Conservation (phyloP, 2,329 filamentous ascomycete genomes). For the Albophoma yamanashiensis region DNA sequence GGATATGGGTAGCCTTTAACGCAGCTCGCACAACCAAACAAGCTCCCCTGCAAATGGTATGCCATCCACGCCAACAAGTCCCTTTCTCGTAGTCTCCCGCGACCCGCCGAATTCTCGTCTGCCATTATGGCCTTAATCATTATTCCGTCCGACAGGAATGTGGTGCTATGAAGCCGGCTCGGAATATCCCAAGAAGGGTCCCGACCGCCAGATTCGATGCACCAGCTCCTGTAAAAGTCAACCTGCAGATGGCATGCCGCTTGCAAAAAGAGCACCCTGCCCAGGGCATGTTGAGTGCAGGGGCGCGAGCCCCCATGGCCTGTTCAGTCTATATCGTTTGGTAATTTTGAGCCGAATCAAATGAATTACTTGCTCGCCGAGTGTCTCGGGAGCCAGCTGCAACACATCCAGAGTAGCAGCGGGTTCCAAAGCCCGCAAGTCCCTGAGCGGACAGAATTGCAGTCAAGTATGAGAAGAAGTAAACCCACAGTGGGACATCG, state of each 20-base stretch:
- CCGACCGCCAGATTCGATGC: neutral
- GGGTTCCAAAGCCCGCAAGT: neutral
- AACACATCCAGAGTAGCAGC: neutral
- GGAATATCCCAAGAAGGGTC: neutral
- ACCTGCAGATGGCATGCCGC: slow-evolving; percentile 14
- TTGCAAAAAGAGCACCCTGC: slow-evolving; percentile 19
- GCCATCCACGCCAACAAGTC: slow-evolving; percentile 3
- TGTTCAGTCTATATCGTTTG: slow-evolving; percentile 25
- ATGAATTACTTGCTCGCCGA: slow-evolving; percentile 8
- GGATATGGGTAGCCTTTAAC: neutral
- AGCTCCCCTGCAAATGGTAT: slow-evolving; percentile 1
- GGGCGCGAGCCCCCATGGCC: slow-evolving; percentile 23
- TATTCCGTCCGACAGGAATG: neutral
- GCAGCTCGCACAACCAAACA: neutral
- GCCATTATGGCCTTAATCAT: neutral
- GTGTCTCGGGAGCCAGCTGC: slow-evolving; percentile 10
- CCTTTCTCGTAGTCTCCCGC: neutral
- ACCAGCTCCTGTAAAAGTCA: neutral
- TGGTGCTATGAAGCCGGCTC: neutral
- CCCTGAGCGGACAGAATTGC: slow-evolving; percentile 1
- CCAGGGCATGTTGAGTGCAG: slow-evolving; percentile 13
- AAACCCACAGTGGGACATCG: neutral
- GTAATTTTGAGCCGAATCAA: slow-evolving; percentile 12
- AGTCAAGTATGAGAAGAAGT: neutral
- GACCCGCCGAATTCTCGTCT: neutral